Percentiles rank a stretch among this genome's conserved stretches.
Conservation (phyloP, 257 asterid genomes). For the Ocimum tenuiflorum region DNA sequence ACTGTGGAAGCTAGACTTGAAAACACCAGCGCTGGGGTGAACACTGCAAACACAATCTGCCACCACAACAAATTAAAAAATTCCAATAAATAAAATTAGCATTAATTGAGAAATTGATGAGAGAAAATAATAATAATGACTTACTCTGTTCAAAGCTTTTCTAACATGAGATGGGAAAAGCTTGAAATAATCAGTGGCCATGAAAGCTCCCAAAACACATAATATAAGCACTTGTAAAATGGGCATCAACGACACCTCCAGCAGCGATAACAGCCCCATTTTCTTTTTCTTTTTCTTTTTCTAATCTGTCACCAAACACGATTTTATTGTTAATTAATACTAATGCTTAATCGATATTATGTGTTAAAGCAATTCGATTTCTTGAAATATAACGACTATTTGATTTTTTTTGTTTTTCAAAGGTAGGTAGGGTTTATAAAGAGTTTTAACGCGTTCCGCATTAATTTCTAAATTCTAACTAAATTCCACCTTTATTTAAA, state of each 20-base stretch:
- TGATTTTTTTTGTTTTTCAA: no score
- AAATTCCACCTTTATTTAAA: no score
- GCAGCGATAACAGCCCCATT: constrained; percentile 65
- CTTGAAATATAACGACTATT: no score
- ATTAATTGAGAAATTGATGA: background rate
- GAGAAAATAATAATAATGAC: background rate
- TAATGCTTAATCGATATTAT: no score
- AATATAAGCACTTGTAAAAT: constrained; percentile 61
- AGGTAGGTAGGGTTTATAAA: no score
- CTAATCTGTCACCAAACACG: no score
- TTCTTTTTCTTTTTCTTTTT: background rate
- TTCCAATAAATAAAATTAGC: no score
- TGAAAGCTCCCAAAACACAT: constrained; percentile 62
- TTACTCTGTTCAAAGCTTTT: constrained; percentile 56
- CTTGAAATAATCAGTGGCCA: constrained; percentile 70
- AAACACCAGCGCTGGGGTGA: constrained; percentile 65
- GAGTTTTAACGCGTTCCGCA: no score
- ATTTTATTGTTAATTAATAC: no score
- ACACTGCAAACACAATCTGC: constrained; percentile 63
- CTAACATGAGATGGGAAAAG: constrained; percentile 66
- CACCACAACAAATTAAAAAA: background rate
- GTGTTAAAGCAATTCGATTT: no score
- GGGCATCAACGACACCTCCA: constrained; percentile 89
- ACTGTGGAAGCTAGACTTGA: constrained; percentile 61
- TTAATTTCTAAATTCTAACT: no score